Conservation (phyloP, 768 basidiomycete genomes). For the Asterophora lycoperdoides region DNA sequence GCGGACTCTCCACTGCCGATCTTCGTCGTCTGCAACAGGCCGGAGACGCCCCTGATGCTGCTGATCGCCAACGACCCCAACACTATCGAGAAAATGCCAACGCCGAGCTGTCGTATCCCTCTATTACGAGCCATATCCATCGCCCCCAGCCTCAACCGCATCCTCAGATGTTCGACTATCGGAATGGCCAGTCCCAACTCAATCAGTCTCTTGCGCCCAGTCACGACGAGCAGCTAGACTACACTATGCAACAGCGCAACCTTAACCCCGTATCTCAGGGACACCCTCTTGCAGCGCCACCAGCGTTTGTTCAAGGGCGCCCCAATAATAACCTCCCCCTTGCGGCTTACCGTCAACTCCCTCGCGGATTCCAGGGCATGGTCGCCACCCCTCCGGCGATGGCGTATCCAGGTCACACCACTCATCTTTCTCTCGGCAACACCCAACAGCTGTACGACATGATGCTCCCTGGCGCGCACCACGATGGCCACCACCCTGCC, state of each 20-base stretch:
- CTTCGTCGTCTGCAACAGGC: slow-evolving; percentile 71
- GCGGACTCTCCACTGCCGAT: slow-evolving; percentile 69
- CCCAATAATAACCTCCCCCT: slow-evolving; percentile 43
- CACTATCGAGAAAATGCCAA: slow-evolving; percentile 43
- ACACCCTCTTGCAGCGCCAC: slow-evolving; percentile 25
- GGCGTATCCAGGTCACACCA: slow-evolving; percentile 52
- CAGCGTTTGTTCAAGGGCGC: slow-evolving; percentile 50
- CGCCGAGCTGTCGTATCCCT: slow-evolving; percentile 59
- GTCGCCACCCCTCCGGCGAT: slow-evolving; percentile 51
- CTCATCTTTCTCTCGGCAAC: slow-evolving; percentile 67
- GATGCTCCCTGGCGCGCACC: slow-evolving; percentile 57
- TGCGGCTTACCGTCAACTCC: slow-evolving; percentile 57
- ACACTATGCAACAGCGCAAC: slow-evolving; percentile 52
- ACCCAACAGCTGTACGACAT: slow-evolving; percentile 79
- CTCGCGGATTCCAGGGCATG: slow-evolving; percentile 52
- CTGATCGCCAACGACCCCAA: slow-evolving; percentile 41
- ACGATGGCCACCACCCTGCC: slow-evolving; percentile 57
- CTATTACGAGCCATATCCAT: slow-evolving; percentile 54
- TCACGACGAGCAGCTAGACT: slow-evolving; percentile 54
- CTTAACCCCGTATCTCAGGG: slow-evolving; percentile 43
- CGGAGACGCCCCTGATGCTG: slow-evolving; percentile 41
- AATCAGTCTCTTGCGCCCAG: slow-evolving; percentile 23
- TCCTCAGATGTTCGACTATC: slow-evolving; percentile 50
- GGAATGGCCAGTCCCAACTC: slow-evolving; percentile 34
- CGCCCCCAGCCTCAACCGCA: slow-evolving; percentile 46